Conservation (phyloP, 495 filamentous ascomycete genomes). For the Talaromyces wortmannii region DNA sequence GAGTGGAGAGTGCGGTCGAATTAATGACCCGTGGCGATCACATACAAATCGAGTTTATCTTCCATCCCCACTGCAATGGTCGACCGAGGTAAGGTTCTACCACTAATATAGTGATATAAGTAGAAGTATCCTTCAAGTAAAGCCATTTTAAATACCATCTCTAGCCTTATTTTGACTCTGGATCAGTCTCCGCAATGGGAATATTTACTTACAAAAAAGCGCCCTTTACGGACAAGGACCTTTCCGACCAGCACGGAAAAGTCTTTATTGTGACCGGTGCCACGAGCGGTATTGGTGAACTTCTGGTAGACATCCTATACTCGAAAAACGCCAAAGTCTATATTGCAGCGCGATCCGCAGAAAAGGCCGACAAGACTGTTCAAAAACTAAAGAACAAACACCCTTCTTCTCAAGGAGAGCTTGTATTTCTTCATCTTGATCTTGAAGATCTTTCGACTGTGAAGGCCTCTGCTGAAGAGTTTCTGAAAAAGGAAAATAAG, state of each 20-base stretch:
- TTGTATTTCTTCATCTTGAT: constrained; percentile 22
- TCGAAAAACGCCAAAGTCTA: constrained; percentile 41
- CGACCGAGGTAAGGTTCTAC: too few species aligned
- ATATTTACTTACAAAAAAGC: too few species aligned
- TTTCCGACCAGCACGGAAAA: neutral
- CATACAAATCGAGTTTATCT: too few species aligned
- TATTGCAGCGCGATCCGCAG: constrained; percentile 36
- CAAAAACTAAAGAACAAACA: constrained; percentile 6
- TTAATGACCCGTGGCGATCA: too few species aligned
- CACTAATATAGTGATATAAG: too few species aligned
- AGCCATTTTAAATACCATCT: too few species aligned
- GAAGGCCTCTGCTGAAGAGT: constrained; percentile 17
- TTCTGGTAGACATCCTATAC: constrained; percentile 39
- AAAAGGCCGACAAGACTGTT: constrained; percentile 18
- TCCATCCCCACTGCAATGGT: too few species aligned
- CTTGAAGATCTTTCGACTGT: constrained; percentile 25
- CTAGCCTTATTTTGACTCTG: too few species aligned
- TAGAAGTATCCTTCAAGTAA: too few species aligned
- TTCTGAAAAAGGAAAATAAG: constrained; percentile 19
- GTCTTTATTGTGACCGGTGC: constrained; percentile 41
- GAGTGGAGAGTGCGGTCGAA: too few species aligned
- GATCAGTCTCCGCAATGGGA: too few species aligned
- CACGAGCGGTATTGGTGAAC: constrained; percentile 39
- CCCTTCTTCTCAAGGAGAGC: constrained; percentile 15
- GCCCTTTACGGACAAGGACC: too few species aligned